Percentiles rank a stretch among this genome's conserved stretches.
Evolutionary conservation across 345 rosid species (phyloP).

Genomic region (Camelina neglecta): DNA sequence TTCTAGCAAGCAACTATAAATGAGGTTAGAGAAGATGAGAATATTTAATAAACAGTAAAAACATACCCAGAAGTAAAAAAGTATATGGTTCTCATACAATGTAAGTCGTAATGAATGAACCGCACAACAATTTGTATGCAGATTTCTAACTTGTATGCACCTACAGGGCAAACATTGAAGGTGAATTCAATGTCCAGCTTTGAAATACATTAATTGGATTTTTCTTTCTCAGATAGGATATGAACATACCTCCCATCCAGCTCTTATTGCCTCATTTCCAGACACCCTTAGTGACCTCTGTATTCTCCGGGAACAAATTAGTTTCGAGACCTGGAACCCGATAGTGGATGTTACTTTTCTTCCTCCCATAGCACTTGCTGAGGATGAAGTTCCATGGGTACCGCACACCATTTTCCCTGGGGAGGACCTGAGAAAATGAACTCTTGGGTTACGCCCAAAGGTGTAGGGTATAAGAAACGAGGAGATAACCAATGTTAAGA

Average conservation of each 20-base stretch:
- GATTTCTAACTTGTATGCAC: constrained; percentile 86
- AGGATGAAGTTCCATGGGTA: constrained; percentile 78
- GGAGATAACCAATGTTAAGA: constrained; percentile 1
- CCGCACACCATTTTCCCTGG: constrained; percentile 68
- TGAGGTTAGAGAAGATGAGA: constrained; percentile 7
- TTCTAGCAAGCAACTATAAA: constrained; percentile 21
- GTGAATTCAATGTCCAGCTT: constrained; percentile 14
- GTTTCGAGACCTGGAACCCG: constrained; percentile 43
- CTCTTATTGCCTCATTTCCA: constrained; percentile 98
- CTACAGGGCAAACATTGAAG: constrained; percentile 52
- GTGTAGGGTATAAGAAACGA: neutral
- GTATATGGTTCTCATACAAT: constrained; percentile 93
- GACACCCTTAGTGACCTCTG: constrained; percentile 51
- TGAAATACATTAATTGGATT: neutral
- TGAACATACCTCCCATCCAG: constrained; percentile 72
- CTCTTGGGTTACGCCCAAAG: constrained; percentile 31
- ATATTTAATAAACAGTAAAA: constrained; percentile 21
- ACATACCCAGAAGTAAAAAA: constrained; percentile 86
- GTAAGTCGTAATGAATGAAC: constrained; percentile 81
- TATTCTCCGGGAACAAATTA: constrained; percentile 36
- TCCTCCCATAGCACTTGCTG: constrained; percentile 66
- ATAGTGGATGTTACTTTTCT: constrained; percentile 45
- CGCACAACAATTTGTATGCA: constrained; percentile 84
- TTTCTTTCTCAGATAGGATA: neutral
- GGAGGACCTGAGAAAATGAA: constrained; percentile 66